phyloP scores from a whole-genome alignment of 2,329 filamentous ascomycete species.

The Trichoderma guizhouense region DNA sequence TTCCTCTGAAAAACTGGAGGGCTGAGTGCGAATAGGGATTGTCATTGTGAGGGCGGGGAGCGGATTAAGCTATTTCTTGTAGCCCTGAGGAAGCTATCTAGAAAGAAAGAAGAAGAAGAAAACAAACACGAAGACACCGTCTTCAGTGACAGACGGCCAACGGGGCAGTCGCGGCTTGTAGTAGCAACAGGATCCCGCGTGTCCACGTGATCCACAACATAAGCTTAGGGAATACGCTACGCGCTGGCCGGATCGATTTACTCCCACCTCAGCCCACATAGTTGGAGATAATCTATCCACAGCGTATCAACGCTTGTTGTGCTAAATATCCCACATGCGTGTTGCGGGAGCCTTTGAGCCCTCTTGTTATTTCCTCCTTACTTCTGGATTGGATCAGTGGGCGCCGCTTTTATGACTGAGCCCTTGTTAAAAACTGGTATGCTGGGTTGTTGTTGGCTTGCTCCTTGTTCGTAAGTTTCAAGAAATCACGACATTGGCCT shows the following conservation, averaged over 20 bases:
- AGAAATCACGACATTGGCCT: accelerated
- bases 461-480: background rate
- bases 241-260: background rate
- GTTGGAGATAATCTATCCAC: background rate
- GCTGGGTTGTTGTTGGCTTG: background rate
- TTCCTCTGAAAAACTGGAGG: background rate
- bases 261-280: background rate
- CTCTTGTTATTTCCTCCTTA: background rate
- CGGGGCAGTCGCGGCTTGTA: no score
- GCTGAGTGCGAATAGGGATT: background rate
- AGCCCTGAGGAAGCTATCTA: no score
- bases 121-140: no score
- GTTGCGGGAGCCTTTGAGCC: background rate
- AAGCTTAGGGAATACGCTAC: background rate
- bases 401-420: background rate
- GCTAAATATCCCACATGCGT: background rate
- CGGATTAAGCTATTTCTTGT: background rate
- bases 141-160: no score
- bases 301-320: background rate
- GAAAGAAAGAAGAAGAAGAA: no score
- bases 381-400: background rate
- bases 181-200: no score
- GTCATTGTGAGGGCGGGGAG: background rate
- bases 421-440: background rate
- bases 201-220: background rate